Base-by-base conservation (phyloP, 306 rosid genomes). In the Fagus crenata region DNA sequence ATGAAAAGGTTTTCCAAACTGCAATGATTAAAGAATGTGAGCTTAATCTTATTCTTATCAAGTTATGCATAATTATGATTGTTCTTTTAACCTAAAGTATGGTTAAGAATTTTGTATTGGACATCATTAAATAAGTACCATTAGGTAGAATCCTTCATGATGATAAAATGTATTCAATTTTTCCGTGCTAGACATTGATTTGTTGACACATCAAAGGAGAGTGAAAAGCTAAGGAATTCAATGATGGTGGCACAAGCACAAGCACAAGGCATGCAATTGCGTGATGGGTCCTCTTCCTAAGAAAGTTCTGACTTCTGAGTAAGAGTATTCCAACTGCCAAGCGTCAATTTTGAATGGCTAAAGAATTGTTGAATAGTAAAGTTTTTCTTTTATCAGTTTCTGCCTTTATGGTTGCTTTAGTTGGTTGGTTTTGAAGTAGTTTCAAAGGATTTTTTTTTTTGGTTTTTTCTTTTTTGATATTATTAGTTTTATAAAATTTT, bases 141-240 rank as follows among this genome's bases (percentile, higher is more conserved):
- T 64, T 77, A 55, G 87, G 64, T 67, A 35, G 4, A 56, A 49
- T 53, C 32, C 64, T 58, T 58, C 36, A 1, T 28, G 3, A 56
- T 6, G 13, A 22, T 6, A 6, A n/a, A 56, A 22, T 56, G 63
- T 18, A 7, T 18, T 56, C 35, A 61, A 72, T 72, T 33, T 72
- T 59, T 72, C 13, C 13, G 81, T n/a, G 83, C 40, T 51, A 81
- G 72, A 67, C 67, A 69, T 63, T 68, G 72, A 74, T 81, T 88
- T 86, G 89, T 72, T 76, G 71, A 49, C 75, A 79, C 73, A 59
- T 41, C 43, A 13, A 46, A 82, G 73, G 73, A 74, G 74, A 71
- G 49, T 56, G 70, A 63, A 78, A 71, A 41, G 68, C 71, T 75
- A 41, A 69, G 75, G 75, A 22, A 41, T 81, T 64, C 51, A 80